Percentiles rank a stretch among this genome's conserved stretches.
These are phyloP conservation scores for Fusarium tanahbumbuense DNA, from an alignment of 2,329 filamentous ascomycete species.

Conservation along the genomic window DNA sequence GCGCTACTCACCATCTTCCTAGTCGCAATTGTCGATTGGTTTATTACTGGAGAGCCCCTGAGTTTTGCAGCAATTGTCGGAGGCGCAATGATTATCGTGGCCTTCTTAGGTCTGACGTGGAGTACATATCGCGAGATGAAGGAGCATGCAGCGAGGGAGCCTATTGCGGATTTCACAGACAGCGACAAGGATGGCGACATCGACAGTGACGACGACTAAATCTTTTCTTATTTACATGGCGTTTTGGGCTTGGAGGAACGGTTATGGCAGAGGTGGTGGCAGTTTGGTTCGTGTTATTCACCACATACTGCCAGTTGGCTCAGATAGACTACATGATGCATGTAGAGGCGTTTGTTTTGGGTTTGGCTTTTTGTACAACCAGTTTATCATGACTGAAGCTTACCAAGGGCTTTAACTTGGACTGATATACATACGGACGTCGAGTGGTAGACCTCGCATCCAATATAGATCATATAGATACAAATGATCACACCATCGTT, in stretches of 20 bases:
- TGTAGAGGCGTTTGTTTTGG: conserved; percentile 33
- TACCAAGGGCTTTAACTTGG: conserved; percentile 4
- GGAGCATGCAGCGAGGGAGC: conserved; percentile 77
- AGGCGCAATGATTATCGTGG: conserved; percentile 87
- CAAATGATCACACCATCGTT: conserved; percentile 12
- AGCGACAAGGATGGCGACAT: conserved; percentile 61
- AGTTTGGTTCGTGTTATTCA: not conserved
- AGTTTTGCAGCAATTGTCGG: conserved; percentile 81
- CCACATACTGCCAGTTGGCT: not conserved
- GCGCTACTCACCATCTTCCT: conserved; percentile 96
- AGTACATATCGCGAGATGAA: conserved; percentile 94
- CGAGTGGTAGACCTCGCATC: conserved; percentile 11
- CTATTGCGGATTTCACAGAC: conserved; percentile 58
- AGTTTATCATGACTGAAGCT: conserved; percentile 3
- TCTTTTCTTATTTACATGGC: conserved; percentile 8
- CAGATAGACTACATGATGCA: conserved; percentile 17
- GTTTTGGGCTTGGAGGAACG: conserved; percentile 1
- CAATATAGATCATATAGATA: conserved; percentile 28
- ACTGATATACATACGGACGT: not conserved
- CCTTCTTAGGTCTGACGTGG: conserved; percentile 88
- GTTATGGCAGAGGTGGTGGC: conserved; percentile 4
- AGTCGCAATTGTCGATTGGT: conserved; percentile 91
- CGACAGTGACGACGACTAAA: conserved; percentile 48
- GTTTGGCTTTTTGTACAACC: conserved; percentile 14
- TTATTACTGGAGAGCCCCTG: conserved; percentile 81